Percentiles rank a stretch among this genome's conserved stretches.
phyloP scores from a whole-genome alignment of 495 filamentous ascomycete genomes.

The Penicillium soppii region DNA sequence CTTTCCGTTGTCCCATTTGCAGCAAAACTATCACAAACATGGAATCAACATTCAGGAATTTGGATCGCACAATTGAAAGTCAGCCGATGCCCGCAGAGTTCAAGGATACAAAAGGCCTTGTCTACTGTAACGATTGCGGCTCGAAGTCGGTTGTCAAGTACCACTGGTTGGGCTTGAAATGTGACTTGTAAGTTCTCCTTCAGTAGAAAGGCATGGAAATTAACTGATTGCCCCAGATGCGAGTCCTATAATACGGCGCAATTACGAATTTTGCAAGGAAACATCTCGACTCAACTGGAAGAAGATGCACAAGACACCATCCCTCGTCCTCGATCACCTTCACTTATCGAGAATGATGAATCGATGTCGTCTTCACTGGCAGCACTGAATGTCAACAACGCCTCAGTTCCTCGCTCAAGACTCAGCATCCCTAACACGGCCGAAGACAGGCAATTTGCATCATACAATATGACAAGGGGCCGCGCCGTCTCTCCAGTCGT shows the following conservation, averaged over 20 bases:
- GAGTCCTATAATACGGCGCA: slow-evolving; percentile 83
- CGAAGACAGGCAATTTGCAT: slow-evolving; percentile 27
- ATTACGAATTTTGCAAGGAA: slow-evolving; percentile 57
- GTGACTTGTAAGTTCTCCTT: slow-evolving; percentile 56
- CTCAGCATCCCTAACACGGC: slow-evolving; percentile 26
- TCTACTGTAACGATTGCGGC: slow-evolving; percentile 93
- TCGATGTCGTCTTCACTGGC: slow-evolving; percentile 22
- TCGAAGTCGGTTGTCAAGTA: slow-evolving; percentile 81
- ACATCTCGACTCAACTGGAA: slow-evolving; percentile 26
- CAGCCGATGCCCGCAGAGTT: slow-evolving; percentile 93
- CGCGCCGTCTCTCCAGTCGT: slow-evolving; percentile 41
- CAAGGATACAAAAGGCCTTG: slow-evolving; percentile 71
- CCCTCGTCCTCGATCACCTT: slow-evolving; percentile 30
- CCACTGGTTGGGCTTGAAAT: slow-evolving; percentile 94
- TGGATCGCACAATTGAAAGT: slow-evolving; percentile 77
- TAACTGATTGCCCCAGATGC: slow-evolving; percentile 46
- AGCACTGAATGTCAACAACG: slow-evolving; percentile 32
- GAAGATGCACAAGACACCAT: slow-evolving; percentile 16
- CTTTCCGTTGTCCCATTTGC: slow-evolving; percentile 94
- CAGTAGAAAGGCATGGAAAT: background rate
- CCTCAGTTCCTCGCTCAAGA: slow-evolving; percentile 27
- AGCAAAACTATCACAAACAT: slow-evolving; percentile 93
- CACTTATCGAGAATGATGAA: slow-evolving; percentile 25
- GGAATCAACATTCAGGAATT: slow-evolving; percentile 89
- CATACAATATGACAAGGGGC: slow-evolving; percentile 41